phyloP scores from a whole-genome alignment of 2,329 filamentous ascomycete species.

The Parafenestella ontariensis region DNA sequence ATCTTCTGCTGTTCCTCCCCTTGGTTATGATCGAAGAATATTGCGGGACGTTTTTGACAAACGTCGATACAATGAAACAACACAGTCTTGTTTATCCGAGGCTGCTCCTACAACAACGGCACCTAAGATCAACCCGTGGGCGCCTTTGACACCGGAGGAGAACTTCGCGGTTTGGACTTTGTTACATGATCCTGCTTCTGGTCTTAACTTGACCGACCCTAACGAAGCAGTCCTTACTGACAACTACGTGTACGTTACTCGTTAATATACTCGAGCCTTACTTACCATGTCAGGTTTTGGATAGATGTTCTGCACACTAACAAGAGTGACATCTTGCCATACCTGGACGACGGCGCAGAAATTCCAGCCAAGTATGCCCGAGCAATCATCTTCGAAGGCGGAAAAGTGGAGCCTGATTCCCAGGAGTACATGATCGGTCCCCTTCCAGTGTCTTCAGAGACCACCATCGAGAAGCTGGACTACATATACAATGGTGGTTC shows the following conservation, averaged over 20 bases:
- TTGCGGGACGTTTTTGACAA: slow-evolving; percentile 26
- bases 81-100: slow-evolving; percentile 17
- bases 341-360: slow-evolving; percentile 49
- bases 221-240: slow-evolving; percentile 50
- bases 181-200: slow-evolving; percentile 50
- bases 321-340: slow-evolving; percentile 57
- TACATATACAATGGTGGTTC: slow-evolving; percentile 48
- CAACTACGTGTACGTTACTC: slow-evolving; percentile 50
- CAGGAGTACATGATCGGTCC: slow-evolving; percentile 58
- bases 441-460: slow-evolving; percentile 51
- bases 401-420: slow-evolving; percentile 52
- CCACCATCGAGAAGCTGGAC: slow-evolving; percentile 34
- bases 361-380: slow-evolving; percentile 55
- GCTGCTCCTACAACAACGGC: slow-evolving; percentile 31
- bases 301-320: slow-evolving; percentile 59
- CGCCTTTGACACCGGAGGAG: slow-evolving; percentile 52
- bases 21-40: slow-evolving; percentile 31
- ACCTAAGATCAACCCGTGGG: slow-evolving; percentile 53
- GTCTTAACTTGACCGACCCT: slow-evolving; percentile 56
- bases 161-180: slow-evolving; percentile 54
- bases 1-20: slow-evolving; percentile 22
- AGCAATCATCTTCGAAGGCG: slow-evolving; percentile 56
- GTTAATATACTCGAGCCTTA: not conserved
- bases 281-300: slow-evolving; percentile 38
- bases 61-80: slow-evolving; percentile 14